phyloP scores from a whole-genome alignment of 108 stramenopile species.

The Parmales sp. region DNA sequence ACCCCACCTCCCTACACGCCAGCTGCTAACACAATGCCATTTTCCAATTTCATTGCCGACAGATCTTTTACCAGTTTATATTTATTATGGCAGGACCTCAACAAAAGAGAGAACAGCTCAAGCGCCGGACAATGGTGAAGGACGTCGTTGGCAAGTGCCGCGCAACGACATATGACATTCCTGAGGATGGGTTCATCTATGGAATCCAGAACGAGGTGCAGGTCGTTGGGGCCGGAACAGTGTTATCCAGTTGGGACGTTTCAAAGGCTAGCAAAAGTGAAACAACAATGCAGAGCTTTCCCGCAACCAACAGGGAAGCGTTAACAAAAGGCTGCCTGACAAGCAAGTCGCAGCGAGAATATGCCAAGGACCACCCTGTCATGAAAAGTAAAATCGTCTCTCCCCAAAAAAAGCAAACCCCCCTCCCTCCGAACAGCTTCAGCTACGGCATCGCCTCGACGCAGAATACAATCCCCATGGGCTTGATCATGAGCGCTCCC shows the following conservation, averaged over 20 bases:
- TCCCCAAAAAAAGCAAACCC: not conserved
- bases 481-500: constrained; percentile 17
- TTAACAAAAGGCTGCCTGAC: constrained; percentile 37
- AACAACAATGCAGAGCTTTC: constrained; percentile 35
- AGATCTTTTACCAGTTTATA: no score
- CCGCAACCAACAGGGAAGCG: constrained; percentile 37
- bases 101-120: no score
- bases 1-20: no score
- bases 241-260: not conserved
- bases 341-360: constrained; percentile 36
- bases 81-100: no score
- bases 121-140: constrained; percentile 7
- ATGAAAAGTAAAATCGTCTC: constrained; percentile 27
- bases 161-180: not conserved
- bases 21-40: no score
- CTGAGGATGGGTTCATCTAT: not conserved
- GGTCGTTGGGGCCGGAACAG: not conserved
- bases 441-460: constrained; percentile 5
- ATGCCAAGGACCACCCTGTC: constrained; percentile 26
- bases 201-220: not conserved
- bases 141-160: not conserved
- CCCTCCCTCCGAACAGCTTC: not conserved
- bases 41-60: no score
- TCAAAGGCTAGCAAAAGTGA: constrained; percentile 13
- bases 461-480: constrained; percentile 34